Evolutionary conservation across 192 early-diverging fungal species (phyloP).

Genomic region (Linnemannia hyalina): DNA sequence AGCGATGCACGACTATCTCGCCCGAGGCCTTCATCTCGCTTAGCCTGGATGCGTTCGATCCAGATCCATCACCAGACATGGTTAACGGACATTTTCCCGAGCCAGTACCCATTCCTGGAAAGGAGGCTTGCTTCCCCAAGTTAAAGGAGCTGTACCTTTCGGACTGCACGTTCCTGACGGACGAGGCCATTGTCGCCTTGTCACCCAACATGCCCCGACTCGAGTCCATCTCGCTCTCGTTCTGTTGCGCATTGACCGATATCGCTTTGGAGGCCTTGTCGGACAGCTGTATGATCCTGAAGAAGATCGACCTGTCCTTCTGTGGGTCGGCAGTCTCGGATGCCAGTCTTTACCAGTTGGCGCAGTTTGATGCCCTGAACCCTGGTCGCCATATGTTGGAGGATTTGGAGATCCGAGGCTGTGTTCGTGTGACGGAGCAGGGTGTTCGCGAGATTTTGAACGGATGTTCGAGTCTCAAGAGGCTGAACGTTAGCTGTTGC

Average conservation of each 20-base stretch:
- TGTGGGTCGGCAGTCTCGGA: constrained; percentile 84
- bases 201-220: constrained; percentile 68
- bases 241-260: constrained; percentile 85
- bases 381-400: constrained; percentile 52
- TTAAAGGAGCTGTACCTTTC: constrained; percentile 71
- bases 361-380: constrained; percentile 43
- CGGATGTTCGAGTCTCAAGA: constrained; percentile 31
- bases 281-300: constrained; percentile 57
- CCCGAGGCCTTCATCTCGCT: constrained; percentile 70
- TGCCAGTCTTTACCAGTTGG: constrained; percentile 60
- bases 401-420: constrained; percentile 68
- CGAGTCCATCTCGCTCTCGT: constrained; percentile 70
- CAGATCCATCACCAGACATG: neutral
- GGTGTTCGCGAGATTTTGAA: constrained; percentile 52
- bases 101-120: neutral
- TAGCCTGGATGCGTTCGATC: constrained; percentile 2
- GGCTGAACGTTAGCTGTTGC: constrained; percentile 59
- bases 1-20: constrained; percentile 81
- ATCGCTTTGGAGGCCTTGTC: constrained; percentile 57
- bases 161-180: constrained; percentile 85
- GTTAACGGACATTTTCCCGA: neutral
- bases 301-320: constrained; percentile 74
- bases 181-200: constrained; percentile 69
- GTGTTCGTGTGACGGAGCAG: constrained; percentile 61
- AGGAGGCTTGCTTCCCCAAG: constrained; percentile 39